phyloP scores from a whole-genome alignment of 768 basidiomycete species.

The Boletus subcaerulescens region DNA sequence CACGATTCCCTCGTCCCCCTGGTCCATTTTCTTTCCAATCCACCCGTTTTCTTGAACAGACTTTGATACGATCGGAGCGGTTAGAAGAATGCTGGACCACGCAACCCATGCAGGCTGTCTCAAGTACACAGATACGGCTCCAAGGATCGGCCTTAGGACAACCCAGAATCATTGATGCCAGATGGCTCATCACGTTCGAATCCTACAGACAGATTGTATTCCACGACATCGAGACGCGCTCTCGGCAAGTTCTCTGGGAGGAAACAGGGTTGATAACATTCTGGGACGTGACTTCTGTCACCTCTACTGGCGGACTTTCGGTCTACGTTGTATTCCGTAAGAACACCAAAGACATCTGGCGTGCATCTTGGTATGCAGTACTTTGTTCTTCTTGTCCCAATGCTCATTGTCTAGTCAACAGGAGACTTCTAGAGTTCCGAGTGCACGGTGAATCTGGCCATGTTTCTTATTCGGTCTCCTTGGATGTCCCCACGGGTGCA shows the following conservation, averaged over 20 bases:
- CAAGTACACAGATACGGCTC: neutral
- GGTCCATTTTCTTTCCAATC: slow-evolving; percentile 10
- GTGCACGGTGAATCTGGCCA: too few species aligned
- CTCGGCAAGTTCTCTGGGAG: slow-evolving; percentile 3
- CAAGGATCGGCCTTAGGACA: neutral
- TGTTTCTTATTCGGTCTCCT: too few species aligned
- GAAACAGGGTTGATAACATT: neutral
- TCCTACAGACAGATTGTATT: neutral
- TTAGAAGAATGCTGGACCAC: slow-evolving; percentile 5
- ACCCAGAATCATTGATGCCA: slow-evolving; percentile 3
- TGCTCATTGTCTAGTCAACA: too few species aligned
- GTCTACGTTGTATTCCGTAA: too few species aligned
- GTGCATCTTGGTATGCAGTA: too few species aligned
- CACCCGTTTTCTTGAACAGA: slow-evolving; percentile 4
- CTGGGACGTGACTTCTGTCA: too few species aligned
- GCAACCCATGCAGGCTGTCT: slow-evolving; percentile 2
- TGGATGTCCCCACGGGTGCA: too few species aligned
- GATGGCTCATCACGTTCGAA: slow-evolving; percentile 5
- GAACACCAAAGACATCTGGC: too few species aligned
- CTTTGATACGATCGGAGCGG: slow-evolving; percentile 1
- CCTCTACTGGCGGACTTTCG: too few species aligned
- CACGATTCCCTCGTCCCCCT: slow-evolving; percentile 1
- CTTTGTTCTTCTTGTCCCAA: too few species aligned
- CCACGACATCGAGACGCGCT: neutral
- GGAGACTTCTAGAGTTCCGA: too few species aligned